phyloP scores from a whole-genome alignment of 805 yeast genomes.

The Sugiyamaella valdiviana region DNA sequence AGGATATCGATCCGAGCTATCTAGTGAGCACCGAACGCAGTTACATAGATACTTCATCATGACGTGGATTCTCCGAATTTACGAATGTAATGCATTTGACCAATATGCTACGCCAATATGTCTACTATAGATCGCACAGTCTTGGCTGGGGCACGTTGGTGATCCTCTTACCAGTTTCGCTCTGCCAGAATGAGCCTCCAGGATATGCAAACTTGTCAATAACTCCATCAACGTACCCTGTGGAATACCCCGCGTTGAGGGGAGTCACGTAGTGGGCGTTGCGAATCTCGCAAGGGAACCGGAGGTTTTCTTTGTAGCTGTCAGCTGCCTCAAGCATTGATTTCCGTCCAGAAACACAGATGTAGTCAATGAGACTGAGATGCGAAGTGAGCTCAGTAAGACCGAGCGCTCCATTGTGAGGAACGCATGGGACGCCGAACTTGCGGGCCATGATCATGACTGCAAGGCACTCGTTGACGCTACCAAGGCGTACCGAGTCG shows the following conservation, averaged over 20 bases:
- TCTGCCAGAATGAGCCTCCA: conserved; percentile 29
- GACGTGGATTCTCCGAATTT: too few species aligned
- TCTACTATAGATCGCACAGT: neutral
- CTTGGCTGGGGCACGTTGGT: neutral
- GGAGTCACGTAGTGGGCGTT: conserved; percentile 32
- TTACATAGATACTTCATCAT: too few species aligned
- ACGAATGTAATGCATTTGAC: too few species aligned
- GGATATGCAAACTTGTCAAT: conserved; percentile 27
- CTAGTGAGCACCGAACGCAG: too few species aligned
- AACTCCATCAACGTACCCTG: conserved; percentile 26
- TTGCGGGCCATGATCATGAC: conserved; percentile 32
- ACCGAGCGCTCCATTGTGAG: conserved; percentile 34
- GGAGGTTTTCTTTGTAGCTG: conserved; percentile 26
- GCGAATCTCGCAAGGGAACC: conserved; percentile 27
- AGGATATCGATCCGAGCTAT: too few species aligned
- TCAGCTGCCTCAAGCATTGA: conserved; percentile 31
- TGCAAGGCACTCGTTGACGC: conserved; percentile 32
- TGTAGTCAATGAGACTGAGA: conserved; percentile 29
- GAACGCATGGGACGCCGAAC: conserved; percentile 30
- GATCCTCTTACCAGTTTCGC: conserved; percentile 18
- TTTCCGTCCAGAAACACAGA: conserved; percentile 27
- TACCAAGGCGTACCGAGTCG: conserved; percentile 33
- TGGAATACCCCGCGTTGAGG: conserved; percentile 30
- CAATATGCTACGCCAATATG: too few species aligned
- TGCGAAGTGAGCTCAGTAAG: conserved; percentile 33